Percentiles rank a stretch among this genome's conserved stretches.
Evolutionary conservation across 352 stramenopile species (phyloP).

Genomic region (Phytopythium aichiense): DNA sequence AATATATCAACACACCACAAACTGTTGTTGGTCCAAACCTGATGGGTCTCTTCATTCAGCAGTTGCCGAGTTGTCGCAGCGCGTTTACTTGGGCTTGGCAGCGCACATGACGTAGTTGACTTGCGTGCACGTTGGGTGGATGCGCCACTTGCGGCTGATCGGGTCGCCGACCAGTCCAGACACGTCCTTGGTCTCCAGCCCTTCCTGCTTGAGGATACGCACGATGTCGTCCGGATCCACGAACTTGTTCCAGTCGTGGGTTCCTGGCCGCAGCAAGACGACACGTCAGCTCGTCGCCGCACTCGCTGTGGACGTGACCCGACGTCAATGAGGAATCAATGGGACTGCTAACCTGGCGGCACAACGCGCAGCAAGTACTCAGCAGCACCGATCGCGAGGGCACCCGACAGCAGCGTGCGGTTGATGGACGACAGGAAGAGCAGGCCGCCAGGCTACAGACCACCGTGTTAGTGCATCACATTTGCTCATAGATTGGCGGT

Average conservation of each 20-base stretch:
- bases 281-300: not conserved
- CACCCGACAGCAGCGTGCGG: slow-evolving; percentile 59
- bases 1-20: not conserved
- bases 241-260: slow-evolving; percentile 86
- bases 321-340: too few species aligned
- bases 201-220: slow-evolving; percentile 50
- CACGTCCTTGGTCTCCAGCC: slow-evolving; percentile 56
- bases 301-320: not conserved
- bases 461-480: not conserved
- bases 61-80: not conserved
- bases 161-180: slow-evolving; percentile 79
- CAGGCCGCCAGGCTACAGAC: slow-evolving; percentile 55
- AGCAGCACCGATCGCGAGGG: slow-evolving; percentile 65
- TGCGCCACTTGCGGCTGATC: slow-evolving; percentile 66
- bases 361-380: slow-evolving; percentile 77
- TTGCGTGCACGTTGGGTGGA: slow-evolving; percentile 64
- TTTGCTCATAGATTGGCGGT: not conserved
- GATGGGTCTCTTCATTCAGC: not conserved
- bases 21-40: not conserved
- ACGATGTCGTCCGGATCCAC: slow-evolving; percentile 67
- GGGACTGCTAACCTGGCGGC: slow-evolving; percentile 33
- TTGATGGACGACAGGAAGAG: slow-evolving; percentile 87
- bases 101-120: slow-evolving; percentile 87
- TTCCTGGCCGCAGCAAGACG: slow-evolving; percentile 25
- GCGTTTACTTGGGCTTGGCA: slow-evolving; percentile 40